Base-by-base conservation (phyloP, 108 stramenopile species). In the Skeletonema marinoi region DNA sequence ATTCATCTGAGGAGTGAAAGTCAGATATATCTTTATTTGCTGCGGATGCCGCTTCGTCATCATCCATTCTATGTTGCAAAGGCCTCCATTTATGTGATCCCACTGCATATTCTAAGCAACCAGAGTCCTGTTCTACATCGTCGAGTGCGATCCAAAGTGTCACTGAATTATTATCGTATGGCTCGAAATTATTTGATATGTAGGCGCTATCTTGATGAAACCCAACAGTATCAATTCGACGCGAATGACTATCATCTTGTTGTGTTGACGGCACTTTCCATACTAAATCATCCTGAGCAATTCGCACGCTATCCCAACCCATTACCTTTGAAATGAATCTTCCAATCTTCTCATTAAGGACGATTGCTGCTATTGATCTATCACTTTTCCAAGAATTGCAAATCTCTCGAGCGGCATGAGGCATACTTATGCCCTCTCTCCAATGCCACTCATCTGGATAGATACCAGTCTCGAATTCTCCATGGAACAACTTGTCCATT, bases 371-470 rank as follows among this genome's bases (percentile, higher is more conserved):
- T 39, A 92, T 77, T 11, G 41, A 41, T 4, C 70, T 42, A 46
- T 73, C 71, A 29, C 85, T 46, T 71, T 92, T 92, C 89, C 89
- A 92, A 3, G 73, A 73, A 68, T 92, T 92, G 56, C 88, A 87
- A 4, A 92, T 87, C 63, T 92, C 87, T 54, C 87, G 62, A 21
- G 87, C 73, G 7, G 68, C 85, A 30, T 77, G 35, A 11, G 68
- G 70, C 42, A 39, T 42, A 44, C 70, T 73, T 13, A 87, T 81
- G 16, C 83, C 85, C 16, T 78, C 65, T 46, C 85, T 65, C 89
- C 89, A 92, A 77, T 92, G 89, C 85, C 86, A 87, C 75, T 92
- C 91, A 65, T 92, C 89, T 3, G 91, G 91, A 64, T 87, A 89
- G 21, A 89, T 75, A 3, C 84, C 80, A 12, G 89, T 90, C 38